Percentiles rank a stretch among this genome's conserved stretches.
phyloP scores from a whole-genome alignment of 768 basidiomycete species.

The Bullera alba region DNA sequence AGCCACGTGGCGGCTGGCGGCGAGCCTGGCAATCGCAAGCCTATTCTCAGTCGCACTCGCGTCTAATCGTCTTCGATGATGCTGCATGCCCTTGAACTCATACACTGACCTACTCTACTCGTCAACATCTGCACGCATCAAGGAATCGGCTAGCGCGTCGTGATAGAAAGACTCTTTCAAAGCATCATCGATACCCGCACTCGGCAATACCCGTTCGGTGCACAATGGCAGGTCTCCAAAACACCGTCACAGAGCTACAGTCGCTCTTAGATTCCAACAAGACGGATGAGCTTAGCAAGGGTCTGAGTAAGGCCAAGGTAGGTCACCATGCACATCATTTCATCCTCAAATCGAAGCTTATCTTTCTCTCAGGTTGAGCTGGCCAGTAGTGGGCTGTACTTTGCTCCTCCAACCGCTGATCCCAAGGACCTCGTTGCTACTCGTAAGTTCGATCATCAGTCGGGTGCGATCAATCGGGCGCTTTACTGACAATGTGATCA shows the following conservation, averaged over 20 bases:
- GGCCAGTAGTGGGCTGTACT: neutral
- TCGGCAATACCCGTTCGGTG: no score
- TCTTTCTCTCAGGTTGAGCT: neutral
- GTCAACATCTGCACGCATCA: no score
- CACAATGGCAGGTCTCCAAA: neutral
- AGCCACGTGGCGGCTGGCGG: no score
- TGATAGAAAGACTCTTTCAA: no score
- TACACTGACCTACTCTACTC: no score
- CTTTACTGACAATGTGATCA: conserved; percentile 38
- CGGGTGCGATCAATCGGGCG: neutral
- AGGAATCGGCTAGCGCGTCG: no score
- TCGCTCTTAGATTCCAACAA: neutral
- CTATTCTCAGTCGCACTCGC: no score
- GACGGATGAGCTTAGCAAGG: neutral
- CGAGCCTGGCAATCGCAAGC: no score
- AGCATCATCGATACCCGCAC: no score
- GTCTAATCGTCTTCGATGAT: no score
- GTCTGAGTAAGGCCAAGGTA: neutral
- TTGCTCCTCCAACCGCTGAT: neutral
- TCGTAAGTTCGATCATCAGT: no score
- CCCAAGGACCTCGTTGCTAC: neutral
- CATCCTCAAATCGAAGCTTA: neutral
- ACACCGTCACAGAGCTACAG: neutral
- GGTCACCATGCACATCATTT: neutral
- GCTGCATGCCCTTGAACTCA: no score